Evolutionary conservation across 1,139 yeast genomes (phyloP).

Genomic region (Ogataea hybrid): DNA sequence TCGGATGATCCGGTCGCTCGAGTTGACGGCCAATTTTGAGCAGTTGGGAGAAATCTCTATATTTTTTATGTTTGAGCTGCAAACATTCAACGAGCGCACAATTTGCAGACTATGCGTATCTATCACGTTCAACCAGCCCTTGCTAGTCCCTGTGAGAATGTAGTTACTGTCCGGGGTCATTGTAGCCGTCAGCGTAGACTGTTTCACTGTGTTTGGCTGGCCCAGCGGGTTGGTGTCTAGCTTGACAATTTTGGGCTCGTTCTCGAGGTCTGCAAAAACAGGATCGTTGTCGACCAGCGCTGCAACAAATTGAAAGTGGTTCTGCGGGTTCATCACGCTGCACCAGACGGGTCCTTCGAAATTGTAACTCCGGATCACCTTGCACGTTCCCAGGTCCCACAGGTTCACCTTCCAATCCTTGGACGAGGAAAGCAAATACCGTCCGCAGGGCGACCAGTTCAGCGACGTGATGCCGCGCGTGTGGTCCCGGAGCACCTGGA

Average conservation of each 20-base stretch:
- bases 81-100: slow-evolving; percentile 52
- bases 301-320: slow-evolving; percentile 44
- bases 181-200: slow-evolving; percentile 35
- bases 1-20: slow-evolving; percentile 80
- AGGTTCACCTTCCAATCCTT: slow-evolving; percentile 82
- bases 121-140: slow-evolving; percentile 70
- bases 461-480: slow-evolving; percentile 73
- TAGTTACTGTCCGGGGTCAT: slow-evolving; percentile 49
- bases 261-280: slow-evolving; percentile 50
- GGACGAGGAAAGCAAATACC: slow-evolving; percentile 69
- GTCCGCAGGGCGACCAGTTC: slow-evolving; percentile 75
- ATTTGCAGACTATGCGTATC: slow-evolving; percentile 33
- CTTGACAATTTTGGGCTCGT: slow-evolving; percentile 34
- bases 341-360: slow-evolving; percentile 76
- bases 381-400: slow-evolving; percentile 66
- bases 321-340: slow-evolving; percentile 56
- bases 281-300: slow-evolving; percentile 53
- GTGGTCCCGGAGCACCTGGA: slow-evolving; percentile 59
- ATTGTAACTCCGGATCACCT: slow-evolving; percentile 43
- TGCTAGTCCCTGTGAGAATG: slow-evolving; percentile 72
- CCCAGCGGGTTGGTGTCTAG: slow-evolving; percentile 26
- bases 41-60: slow-evolving; percentile 67
- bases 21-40: slow-evolving; percentile 67
- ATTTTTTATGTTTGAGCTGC: slow-evolving; percentile 72
- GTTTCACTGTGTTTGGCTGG: slow-evolving; percentile 29